These are phyloP conservation scores for Russula virescens DNA, from an alignment of 768 basidiomycete species.

Conservation along the genomic window DNA sequence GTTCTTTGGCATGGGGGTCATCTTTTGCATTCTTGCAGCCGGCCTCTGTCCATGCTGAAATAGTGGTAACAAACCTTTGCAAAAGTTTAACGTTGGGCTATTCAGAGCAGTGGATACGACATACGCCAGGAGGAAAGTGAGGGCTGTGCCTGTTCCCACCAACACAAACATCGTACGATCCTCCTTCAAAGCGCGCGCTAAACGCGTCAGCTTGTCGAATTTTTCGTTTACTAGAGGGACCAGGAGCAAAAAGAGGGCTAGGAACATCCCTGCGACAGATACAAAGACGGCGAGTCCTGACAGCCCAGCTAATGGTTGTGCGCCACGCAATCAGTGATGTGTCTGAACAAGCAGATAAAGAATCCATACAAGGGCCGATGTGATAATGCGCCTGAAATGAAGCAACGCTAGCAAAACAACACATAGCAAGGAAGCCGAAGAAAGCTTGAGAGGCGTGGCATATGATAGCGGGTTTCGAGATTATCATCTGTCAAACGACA, in stretches of 20 bases:
- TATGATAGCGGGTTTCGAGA: constrained; percentile 76
- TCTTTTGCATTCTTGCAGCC: constrained; percentile 83
- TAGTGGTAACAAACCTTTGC: constrained; percentile 63
- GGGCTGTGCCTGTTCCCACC: constrained; percentile 57
- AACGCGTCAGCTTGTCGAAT: constrained; percentile 70
- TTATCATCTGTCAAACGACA: constrained; percentile 61
- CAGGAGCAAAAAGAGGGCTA: constrained; percentile 66
- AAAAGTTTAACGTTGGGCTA: constrained; percentile 22
- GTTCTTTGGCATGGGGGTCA: constrained; percentile 67
- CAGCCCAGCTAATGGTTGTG: constrained; percentile 62
- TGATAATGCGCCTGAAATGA: constrained; percentile 80
- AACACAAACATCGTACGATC: constrained; percentile 81
- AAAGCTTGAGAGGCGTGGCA: constrained; percentile 76
- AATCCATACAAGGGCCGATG: constrained; percentile 76
- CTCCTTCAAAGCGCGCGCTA: constrained; percentile 78
- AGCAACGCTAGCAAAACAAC: constrained; percentile 86
- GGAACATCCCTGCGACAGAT: constrained; percentile 62
- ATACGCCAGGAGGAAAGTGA: constrained; percentile 72
- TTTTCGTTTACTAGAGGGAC: constrained; percentile 81
- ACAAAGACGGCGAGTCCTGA: constrained; percentile 82
- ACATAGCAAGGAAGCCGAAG: constrained; percentile 91
- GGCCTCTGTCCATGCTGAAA: constrained; percentile 81
- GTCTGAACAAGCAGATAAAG: background rate
- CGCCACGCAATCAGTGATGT: background rate
- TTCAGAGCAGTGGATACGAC: constrained; percentile 31